These are phyloP conservation scores for Trichaptum fuscoviolaceum DNA, from an alignment of 768 basidiomycete species.

Conservation along the genomic window DNA sequence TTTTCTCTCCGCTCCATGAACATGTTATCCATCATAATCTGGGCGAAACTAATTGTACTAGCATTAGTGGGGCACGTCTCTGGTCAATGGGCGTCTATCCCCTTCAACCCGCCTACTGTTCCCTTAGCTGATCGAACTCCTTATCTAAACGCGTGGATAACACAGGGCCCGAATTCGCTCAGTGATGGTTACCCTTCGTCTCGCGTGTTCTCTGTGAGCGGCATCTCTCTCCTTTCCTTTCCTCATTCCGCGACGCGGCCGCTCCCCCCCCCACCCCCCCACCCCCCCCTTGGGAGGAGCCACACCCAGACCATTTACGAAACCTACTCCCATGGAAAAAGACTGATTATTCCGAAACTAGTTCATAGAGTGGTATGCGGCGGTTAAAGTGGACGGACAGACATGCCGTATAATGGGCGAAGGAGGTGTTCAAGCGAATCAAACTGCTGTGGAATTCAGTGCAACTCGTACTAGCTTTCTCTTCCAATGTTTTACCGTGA, in stretches of 20 bases:
- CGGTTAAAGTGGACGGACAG: slow-evolving; percentile 14
- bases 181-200: slow-evolving; percentile 16
- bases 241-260: too few relatives aligned
- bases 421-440: slow-evolving; percentile 9
- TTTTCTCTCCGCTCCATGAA: background rate
- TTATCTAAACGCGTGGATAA: slow-evolving; percentile 18
- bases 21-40: background rate
- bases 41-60: background rate
- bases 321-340: too few relatives aligned
- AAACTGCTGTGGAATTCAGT: slow-evolving; percentile 13
- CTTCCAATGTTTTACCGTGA: slow-evolving; percentile 12
- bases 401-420: slow-evolving; percentile 16
- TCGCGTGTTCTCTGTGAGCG: slow-evolving; percentile 11
- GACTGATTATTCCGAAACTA: background rate
- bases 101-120: slow-evolving; percentile 18
- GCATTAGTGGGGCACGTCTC: background rate
- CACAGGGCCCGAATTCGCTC: background rate
- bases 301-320: too few relatives aligned
- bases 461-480: slow-evolving; percentile 15
- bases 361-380: slow-evolving; percentile 16
- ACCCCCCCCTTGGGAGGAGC: too few relatives aligned
- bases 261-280: too few relatives aligned
- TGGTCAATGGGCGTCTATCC: slow-evolving; percentile 5
- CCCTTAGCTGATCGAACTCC: slow-evolving; percentile 24
- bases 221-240: background rate